Conservation (phyloP, 331 rosid species). For the Arachis monticola region DNA sequence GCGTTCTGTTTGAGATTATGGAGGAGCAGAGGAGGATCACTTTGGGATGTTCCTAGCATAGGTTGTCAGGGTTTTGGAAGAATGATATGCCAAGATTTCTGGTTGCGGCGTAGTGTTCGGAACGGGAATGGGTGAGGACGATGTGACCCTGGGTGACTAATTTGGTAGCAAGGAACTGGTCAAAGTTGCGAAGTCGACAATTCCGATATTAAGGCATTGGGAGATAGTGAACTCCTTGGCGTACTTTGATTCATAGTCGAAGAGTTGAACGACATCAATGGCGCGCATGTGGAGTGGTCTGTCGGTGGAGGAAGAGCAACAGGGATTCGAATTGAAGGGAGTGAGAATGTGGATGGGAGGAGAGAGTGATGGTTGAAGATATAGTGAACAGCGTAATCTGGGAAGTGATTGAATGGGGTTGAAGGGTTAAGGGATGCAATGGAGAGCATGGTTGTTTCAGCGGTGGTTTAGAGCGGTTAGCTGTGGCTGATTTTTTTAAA, state of each 20-base stretch:
- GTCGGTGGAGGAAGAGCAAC: background rate
- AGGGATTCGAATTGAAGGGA: background rate
- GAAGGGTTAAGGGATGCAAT: too few species aligned
- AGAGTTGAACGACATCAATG: conserved; percentile 71
- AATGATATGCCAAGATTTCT: conserved; percentile 55
- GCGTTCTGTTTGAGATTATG: conserved; percentile 57
- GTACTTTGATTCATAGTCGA: conserved; percentile 65
- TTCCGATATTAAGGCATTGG: conserved; percentile 67
- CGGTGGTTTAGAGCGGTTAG: background rate
- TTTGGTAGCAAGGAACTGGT: conserved; percentile 77
- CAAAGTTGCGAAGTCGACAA: conserved; percentile 76
- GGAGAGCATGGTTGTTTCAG: too few species aligned
- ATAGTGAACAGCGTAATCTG: too few species aligned
- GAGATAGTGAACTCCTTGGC: conserved; percentile 52
- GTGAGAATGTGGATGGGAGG: too few species aligned
- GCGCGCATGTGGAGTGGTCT: conserved; percentile 48
- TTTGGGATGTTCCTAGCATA: conserved; percentile 82
- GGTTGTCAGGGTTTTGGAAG: conserved; percentile 65
- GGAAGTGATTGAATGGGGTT: too few species aligned
- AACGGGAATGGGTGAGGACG: conserved; percentile 71
- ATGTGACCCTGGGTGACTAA: conserved; percentile 75
- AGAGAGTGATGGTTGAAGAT: conserved; percentile 11
- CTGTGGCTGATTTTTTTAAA: too few species aligned
- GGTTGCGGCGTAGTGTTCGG: conserved; percentile 58
- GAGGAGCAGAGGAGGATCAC: conserved; percentile 74